Percentiles rank a stretch among this genome's conserved stretches.
Conservation (phyloP, 768 basidiomycete genomes). For the Hypsizygus marmoreus region DNA sequence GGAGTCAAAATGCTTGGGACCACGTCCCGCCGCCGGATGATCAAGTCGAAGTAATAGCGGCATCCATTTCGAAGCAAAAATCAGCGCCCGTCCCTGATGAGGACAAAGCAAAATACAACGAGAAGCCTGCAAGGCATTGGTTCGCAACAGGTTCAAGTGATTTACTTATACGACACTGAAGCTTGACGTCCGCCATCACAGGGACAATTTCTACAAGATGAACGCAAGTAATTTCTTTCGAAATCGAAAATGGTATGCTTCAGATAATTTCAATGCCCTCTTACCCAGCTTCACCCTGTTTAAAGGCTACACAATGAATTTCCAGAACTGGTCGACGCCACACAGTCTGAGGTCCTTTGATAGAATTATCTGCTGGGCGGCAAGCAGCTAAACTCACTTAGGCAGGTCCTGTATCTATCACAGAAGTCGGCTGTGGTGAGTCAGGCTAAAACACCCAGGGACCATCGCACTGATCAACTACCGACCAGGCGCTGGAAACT, state of each 20-base stretch:
- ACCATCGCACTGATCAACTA: slow-evolving; percentile 1
- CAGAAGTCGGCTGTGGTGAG: slow-evolving; percentile 91
- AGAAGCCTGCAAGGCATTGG: slow-evolving; percentile 76
- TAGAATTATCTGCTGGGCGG: neutral
- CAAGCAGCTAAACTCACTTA: slow-evolving; percentile 30
- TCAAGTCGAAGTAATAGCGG: slow-evolving; percentile 71
- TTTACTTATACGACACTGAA: neutral
- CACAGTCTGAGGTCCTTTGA: slow-evolving; percentile 58
- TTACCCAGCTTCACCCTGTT: neutral
- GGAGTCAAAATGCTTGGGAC: slow-evolving; percentile 91
- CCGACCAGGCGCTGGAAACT: slow-evolving; percentile 84
- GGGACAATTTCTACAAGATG: slow-evolving; percentile 92
- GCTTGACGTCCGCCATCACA: slow-evolving; percentile 35
- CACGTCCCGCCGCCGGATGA: slow-evolving; percentile 84
- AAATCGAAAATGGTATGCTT: slow-evolving; percentile 81
- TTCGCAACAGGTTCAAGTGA: slow-evolving; percentile 33
- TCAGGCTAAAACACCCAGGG: neutral
- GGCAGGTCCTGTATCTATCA: slow-evolving; percentile 78
- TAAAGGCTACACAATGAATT: slow-evolving; percentile 91
- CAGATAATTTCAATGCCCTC: neutral
- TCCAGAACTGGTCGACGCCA: slow-evolving; percentile 76
- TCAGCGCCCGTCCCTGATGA: slow-evolving; percentile 69
- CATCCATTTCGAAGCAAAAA: slow-evolving; percentile 71
- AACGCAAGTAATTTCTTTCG: slow-evolving; percentile 92
- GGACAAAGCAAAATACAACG: slow-evolving; percentile 73